Evolutionary conservation across 768 basidiomycete species (phyloP).

Genomic region (Calvatia gigantea): DNA sequence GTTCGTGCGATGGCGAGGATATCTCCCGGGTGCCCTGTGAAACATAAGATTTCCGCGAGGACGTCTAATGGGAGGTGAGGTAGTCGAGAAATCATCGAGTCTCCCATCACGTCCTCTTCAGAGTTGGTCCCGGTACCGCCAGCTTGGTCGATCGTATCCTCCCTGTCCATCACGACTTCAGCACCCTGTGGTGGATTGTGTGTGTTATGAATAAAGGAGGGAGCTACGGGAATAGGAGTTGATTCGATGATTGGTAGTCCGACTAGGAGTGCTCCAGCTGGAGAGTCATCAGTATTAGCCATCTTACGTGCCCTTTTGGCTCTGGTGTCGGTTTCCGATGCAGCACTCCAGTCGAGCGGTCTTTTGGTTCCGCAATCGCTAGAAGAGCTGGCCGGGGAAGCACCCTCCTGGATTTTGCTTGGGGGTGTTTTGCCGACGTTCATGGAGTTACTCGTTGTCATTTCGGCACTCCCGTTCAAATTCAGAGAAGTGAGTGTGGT

Average conservation of each 20-base stretch:
- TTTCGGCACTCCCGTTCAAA: too few relatives aligned
- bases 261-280: neutral
- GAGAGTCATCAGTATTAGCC: neutral
- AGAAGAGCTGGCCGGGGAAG: too few relatives aligned
- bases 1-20: slow-evolving; percentile 7
- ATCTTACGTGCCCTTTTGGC: neutral
- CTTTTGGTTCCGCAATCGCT: neutral
- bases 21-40: neutral
- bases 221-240: neutral
- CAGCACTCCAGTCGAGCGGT: slow-evolving; percentile 13
- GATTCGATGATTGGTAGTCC: neutral
- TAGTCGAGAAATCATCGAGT: slow-evolving; percentile 31
- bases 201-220: neutral
- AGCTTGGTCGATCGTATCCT: neutral
- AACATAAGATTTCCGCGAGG: slow-evolving; percentile 1
- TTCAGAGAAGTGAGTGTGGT: too few relatives aligned
- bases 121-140: neutral
- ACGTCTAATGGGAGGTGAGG: slow-evolving; percentile 5
- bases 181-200: neutral
- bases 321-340: neutral
- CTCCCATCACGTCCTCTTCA: neutral
- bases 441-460: too few relatives aligned
- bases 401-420: too few relatives aligned
- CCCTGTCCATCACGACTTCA: neutral
- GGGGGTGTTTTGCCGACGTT: too few relatives aligned